Base-by-base conservation (phyloP, 208 protist genomes). In the Acanthamoeba castellanii region DNA sequence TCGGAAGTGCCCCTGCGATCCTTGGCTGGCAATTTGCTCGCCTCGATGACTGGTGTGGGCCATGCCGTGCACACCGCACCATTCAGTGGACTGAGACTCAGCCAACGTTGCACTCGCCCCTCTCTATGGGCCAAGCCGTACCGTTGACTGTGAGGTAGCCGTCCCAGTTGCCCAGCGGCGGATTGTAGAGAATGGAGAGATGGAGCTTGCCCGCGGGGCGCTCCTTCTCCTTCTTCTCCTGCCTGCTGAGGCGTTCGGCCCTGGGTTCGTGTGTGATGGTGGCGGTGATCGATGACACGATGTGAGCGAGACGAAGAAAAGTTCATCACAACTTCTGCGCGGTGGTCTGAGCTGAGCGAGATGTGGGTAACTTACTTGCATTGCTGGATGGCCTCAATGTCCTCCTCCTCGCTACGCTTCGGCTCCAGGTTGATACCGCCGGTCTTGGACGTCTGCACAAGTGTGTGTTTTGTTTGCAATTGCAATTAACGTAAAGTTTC, bases 81-180 rank as follows among this genome's bases (percentile, higher is more conserved):
- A n/a, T n/a, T n/a, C n/a, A n/a, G n/a, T n/a, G n/a, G n/a, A n/a
- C n/a, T n/a, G 20, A 81, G 18, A 81, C 22, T 47, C 5, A 85
- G 45, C 22, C n/a, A 85, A 57, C 7, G 42, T 42, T 18, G 13
- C 7, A 68, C 45, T 57, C 22, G n/a, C n/a, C n/a, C 37, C 3
- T 42, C 37, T 42, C 37, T 42, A 42, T 42, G 37, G 37, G 37
- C 2, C 37, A 42, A n/a, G 27, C 30, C 27, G 57, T 45, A 72
- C 85, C 57, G 47, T 14, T 50, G 76, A 85, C 45, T 0, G 76
- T 85, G 47, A 85, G 34, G 76, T 85, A 85, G 37, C 76, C 76
- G 22, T 85, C 76, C 76, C 76, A 85, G 76, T 85, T 85, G 45
- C 76, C 76, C 45, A 85, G 47, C 3, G 76, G 76, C 5, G 76